Evolutionary conservation across 1,284 basidiomycete species (phyloP), one percentile per base, ranked within the genome.

Genomic region (Fomitopsis schrenkii): DNA sequence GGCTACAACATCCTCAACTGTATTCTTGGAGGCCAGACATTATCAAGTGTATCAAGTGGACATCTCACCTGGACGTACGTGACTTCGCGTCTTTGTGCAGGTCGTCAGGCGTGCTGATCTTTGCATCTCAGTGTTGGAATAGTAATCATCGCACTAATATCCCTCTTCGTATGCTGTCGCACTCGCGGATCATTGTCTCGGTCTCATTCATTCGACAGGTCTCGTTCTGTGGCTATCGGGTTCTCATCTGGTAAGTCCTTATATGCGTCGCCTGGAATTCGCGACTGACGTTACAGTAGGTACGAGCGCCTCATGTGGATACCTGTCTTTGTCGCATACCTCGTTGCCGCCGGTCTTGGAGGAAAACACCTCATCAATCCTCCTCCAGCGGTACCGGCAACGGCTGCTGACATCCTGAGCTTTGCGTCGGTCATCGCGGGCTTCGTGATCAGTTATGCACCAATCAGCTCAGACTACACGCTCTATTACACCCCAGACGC

Each of bases 291-390:
- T 30, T 5, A 72, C 1, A 38, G 36, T 57, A 86, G 84, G 83
- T 93, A 91, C 66, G 92, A 94, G 69, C 83, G 87, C 7, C 67
- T 90, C 5, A 79, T 89, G 4, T 95, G 92, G 89, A 77, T 92
- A 26, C 93, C 93, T 0, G 84, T 95, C 36, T 71, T 95, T 33
- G 77, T 96, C 50, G 83, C 88, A 36, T 94, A 88, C 74, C 71
- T 94, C 58, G 85, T 94, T 60, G 85, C 89, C 10, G 77, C 90
- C 41, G 93, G 91, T 0, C 75, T 93, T 15, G 87, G 90, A 1
- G 87, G 85, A 2, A 90, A 91, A 69, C 77, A 90, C 67, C 76
- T 91, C 12, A 78, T 73, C 50, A 75, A 79, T 40, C 73, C 76
- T 0, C 72, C 77, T 2, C 67, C 78, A 0, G 70, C 76, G 1